Evolutionary conservation across 164 flowering plant genomes (phyloP), one percentile per base, ranked within the genome.

Genomic region (Houttuynia cordata): DNA sequence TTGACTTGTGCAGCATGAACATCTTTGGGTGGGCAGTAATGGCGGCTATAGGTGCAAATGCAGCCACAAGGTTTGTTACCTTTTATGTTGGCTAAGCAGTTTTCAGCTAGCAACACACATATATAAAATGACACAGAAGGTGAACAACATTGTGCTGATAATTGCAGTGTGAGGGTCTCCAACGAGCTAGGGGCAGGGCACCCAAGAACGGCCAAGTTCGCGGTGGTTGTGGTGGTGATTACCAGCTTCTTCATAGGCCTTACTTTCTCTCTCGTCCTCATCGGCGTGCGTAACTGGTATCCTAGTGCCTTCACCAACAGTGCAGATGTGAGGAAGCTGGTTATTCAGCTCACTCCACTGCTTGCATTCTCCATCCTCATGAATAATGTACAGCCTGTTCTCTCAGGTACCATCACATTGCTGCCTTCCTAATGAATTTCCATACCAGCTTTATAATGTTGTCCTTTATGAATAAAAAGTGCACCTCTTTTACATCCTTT

Each of bases 141-240:
- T 30, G 37, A 30, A 30, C 37, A 2, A 30, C 37, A 30, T 30
- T 53, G 10, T 0, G 18, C 45, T n/a, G 24, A 21, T 58, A 17
- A 7, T n/a, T 53, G 63, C 64, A 67, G 69, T 47, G 69, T 67
- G 39, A 66, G 68, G 60, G 64, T 61, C 20, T 60, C 69, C 6
- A 67, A 67, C 56, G 69, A 67, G 56, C 41, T 67, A 13, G 69
- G 69, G 30, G 69, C 69, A 54, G 64, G 64, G 14, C 64, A 67
- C 51, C 69, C 69, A 21, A 67, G 69, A 49, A 61, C 54, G 34
- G 64, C 69, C 34, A 67, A 61, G 59, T 67, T 67, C 58, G 42
- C 69, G 20, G 69, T 67, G 25, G 56, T 61, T 47, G 64, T 67
- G 22, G 69, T 67, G 15, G 69, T 67, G 56, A 49, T 39, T 12